Base-by-base conservation (phyloP, 1,284 basidiomycete genomes). In the Ustilago curta region DNA sequence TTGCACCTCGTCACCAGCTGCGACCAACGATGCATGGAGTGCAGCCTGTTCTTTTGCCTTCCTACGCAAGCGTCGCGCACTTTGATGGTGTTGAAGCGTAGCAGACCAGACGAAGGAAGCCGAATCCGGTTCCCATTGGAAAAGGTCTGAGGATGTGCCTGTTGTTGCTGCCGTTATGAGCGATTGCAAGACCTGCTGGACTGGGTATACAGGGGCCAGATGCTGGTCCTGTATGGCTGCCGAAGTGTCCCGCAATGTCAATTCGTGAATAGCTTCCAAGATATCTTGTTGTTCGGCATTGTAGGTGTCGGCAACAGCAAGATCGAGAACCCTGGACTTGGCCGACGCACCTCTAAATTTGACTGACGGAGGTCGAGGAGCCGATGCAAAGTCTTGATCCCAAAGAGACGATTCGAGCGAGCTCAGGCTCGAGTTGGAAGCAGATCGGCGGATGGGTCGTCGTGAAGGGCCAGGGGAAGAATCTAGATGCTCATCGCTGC, bases 141-240 rank as follows among this genome's bases (percentile, higher is more conserved):
- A 78, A 53, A 64, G 74, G 11, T 69, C 48, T 18, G 76, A 78
- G 0, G 70, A 71, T 2, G 72, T 68, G 35, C 62, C 70, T 1
- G 70, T 68, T 0, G 71, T 62, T 2, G 69, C 75, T 9, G 75
- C 71, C 39, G 23, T 27, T 18, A 64, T 44, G 49, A 77, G 71
- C 29, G 75, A 75, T 4, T 44, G 61, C 4, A 71, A 29, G 8
- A 75, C 71, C 14, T 64, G 27, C 11, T 50, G 44, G 0, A 56
- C 23, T 6, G 68, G 57, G 68, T 77, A 66, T 11, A 65, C 64
- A 3, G 75, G 75, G 0, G 75, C 75, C 1, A 73, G 51, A 21
- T 74, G 71, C 40, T 59, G 57, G 6, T 45, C 50, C 18, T 54
- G 21, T 8, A n/a, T 6, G 21, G 21, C 7, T 8, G 35, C 8